These are phyloP conservation scores for Lodderomyces theae DNA, from an alignment of 1,139 yeast genomes.

Conservation along the genomic window DNA sequence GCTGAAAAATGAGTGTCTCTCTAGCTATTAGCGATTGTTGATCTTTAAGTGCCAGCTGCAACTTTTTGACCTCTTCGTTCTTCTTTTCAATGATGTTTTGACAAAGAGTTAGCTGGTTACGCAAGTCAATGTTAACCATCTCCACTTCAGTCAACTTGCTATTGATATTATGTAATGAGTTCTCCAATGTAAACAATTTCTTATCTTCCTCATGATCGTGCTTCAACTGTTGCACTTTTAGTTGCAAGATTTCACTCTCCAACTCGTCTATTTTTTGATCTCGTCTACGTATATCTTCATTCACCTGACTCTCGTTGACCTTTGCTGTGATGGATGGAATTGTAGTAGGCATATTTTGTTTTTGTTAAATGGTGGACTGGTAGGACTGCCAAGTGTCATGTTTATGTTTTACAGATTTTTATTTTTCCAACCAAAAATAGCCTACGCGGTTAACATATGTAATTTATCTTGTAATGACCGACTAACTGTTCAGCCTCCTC, in stretches of 20 bases:
- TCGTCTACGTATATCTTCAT: conserved; percentile 28
- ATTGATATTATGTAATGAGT: conserved; percentile 35
- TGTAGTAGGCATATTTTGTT: background rate
- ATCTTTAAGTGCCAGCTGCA: conserved; percentile 51
- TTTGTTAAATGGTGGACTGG: too few species aligned
- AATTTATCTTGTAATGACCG: too few species aligned
- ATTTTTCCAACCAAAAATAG: too few species aligned
- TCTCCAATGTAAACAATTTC: conserved; percentile 38
- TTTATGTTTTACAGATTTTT: too few species aligned
- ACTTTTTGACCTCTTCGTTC: conserved; percentile 54
- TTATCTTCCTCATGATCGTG: conserved; percentile 47
- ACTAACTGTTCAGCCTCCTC: too few species aligned
- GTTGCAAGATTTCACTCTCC: conserved; percentile 34
- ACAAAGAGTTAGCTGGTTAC: conserved; percentile 49
- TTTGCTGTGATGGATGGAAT: background rate
- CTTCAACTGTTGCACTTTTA: conserved; percentile 36
- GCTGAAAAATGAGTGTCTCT: conserved; percentile 55
- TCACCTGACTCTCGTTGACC: background rate
- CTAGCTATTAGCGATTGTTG: conserved; percentile 49
- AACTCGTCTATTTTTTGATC: conserved; percentile 37
- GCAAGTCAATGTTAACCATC: conserved; percentile 35
- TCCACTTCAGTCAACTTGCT: conserved; percentile 42
- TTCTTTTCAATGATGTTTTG: conserved; percentile 61
- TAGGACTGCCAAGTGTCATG: too few species aligned
- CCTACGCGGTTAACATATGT: too few species aligned